phyloP scores from a whole-genome alignment of 805 yeast species.

The Nakazawaea peltata region DNA sequence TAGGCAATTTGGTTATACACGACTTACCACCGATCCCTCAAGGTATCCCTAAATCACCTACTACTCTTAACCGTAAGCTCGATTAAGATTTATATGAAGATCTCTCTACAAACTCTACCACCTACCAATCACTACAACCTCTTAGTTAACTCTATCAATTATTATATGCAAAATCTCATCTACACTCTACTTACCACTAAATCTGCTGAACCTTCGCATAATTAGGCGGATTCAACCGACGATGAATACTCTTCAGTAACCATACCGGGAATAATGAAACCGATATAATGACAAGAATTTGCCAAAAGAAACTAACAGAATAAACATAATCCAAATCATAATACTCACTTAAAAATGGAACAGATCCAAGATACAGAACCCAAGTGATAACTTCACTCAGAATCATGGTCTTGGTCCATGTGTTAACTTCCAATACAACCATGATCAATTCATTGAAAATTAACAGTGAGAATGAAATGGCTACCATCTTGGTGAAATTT shows the following conservation, averaged over 20 bases:
- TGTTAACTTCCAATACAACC: slow-evolving; percentile 89
- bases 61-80: too few species aligned
- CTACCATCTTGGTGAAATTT: slow-evolving; percentile 69
- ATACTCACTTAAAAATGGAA: slow-evolving; percentile 85
- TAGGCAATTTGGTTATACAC: too few species aligned
- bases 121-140: too few species aligned
- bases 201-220: slow-evolving; percentile 94
- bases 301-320: slow-evolving; percentile 60
- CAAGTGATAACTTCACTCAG: slow-evolving; percentile 66
- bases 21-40: too few species aligned
- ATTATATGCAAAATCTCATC: background rate
- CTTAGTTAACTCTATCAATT: too few species aligned
- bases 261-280: slow-evolving; percentile 84
- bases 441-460: slow-evolving; percentile 81
- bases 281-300: slow-evolving; percentile 50
- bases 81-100: too few species aligned
- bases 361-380: slow-evolving; percentile 55
- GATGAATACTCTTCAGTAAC: slow-evolving; percentile 67
- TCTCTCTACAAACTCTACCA: too few species aligned
- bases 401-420: slow-evolving; percentile 82
- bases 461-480: slow-evolving; percentile 73
- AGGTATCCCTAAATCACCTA: too few species aligned
- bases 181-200: slow-evolving; percentile 14
- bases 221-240: slow-evolving; percentile 84
- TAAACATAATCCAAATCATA: slow-evolving; percentile 62